Percentiles rank a stretch among this genome's conserved stretches.
Conservation (phyloP, 78 protist species). For the slime mould (Dictyostelium discoideum) region dicty_2.7 NC_007090.3:5370501-5371000, state of each 20-base stretch:
- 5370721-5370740: slow-evolving; percentile 97
- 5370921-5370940: slow-evolving; percentile 99
- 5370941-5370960: slow-evolving; percentile 99
- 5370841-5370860: slow-evolving; percentile 99
- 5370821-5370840: slow-evolving; percentile 98
- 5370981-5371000: slow-evolving; percentile 97
- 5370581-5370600: slow-evolving; percentile 97
- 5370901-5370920: slow-evolving; percentile 99
- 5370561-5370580: slow-evolving; percentile 99
- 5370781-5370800: slow-evolving; percentile 96
- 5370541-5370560: slow-evolving; percentile 95
- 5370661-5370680: slow-evolving; percentile 99
- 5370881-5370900: slow-evolving; percentile 99
- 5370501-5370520: slow-evolving; percentile 87
- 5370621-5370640: slow-evolving; percentile 98
- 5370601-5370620: slow-evolving; percentile 98
- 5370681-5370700: slow-evolving; percentile 99
- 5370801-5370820: slow-evolving; percentile 96
- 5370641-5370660: slow-evolving; percentile 97
- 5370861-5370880: slow-evolving; percentile 99
- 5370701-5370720: slow-evolving; percentile 98
- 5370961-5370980: slow-evolving; percentile 99
- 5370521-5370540: slow-evolving; percentile 91
- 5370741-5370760: slow-evolving; percentile 82
- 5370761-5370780: slow-evolving; percentile 91